Evolutionary conservation across 148 eudicot genomes (phyloP).

Genomic region (Fagopyrum tataricum): DNA sequence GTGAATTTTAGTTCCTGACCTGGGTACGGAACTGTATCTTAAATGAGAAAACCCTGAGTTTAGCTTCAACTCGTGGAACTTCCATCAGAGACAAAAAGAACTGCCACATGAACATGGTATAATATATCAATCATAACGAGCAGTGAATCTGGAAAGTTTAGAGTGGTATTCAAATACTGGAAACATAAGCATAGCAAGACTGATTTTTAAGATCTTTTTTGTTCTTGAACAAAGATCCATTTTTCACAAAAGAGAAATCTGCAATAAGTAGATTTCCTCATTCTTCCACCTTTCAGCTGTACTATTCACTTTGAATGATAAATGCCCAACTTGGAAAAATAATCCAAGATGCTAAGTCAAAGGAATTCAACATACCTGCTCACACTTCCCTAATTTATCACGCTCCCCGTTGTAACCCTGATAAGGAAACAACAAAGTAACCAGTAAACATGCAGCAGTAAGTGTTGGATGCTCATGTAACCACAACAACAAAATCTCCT

Average conservation of each 20-base stretch:
- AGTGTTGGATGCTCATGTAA: background rate
- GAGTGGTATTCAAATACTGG: too few species aligned
- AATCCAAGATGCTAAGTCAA: background rate
- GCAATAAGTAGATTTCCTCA: too few species aligned
- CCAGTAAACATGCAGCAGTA: background rate
- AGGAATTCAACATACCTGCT: constrained; percentile 46
- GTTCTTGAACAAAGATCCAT: too few species aligned
- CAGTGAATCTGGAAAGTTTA: too few species aligned
- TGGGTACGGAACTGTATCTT: constrained; percentile 75
- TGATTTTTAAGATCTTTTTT: too few species aligned
- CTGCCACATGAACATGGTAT: constrained; percentile 27
- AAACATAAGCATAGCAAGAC: too few species aligned
- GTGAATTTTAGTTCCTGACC: constrained; percentile 35
- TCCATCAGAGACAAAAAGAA: constrained; percentile 82
- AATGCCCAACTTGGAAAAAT: background rate
- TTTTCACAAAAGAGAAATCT: too few species aligned
- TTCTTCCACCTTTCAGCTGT: too few species aligned
- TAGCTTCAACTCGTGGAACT: constrained; percentile 79
- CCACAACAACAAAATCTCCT: background rate
- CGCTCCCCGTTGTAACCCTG: constrained; percentile 84
- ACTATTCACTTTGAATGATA: too few species aligned
- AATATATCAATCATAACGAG: background rate
- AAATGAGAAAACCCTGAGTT: constrained; percentile 85
- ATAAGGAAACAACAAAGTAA: background rate
- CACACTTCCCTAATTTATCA: constrained; percentile 86